phyloP scores from a whole-genome alignment of 2,329 filamentous ascomycete species.

The Aspergillus hortae region DNA sequence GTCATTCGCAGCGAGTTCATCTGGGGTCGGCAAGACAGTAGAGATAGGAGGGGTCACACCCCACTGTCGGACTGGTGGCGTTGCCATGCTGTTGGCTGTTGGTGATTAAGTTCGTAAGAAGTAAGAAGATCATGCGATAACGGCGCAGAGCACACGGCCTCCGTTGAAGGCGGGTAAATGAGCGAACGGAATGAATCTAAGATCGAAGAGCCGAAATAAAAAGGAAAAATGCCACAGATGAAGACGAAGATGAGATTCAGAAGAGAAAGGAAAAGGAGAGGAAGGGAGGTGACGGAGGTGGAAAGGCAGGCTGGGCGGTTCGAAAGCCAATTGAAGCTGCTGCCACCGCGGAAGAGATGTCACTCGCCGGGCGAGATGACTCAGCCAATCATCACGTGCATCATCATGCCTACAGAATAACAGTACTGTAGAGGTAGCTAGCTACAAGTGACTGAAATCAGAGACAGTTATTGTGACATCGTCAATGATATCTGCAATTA shows the following conservation, averaged over 20 bases:
- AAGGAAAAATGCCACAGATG: not conserved
- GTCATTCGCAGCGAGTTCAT: constrained; percentile 73
- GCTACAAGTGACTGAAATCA: too few species aligned
- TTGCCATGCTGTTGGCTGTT: constrained; percentile 30
- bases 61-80: constrained; percentile 47
- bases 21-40: constrained; percentile 67
- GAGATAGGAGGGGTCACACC: constrained; percentile 87
- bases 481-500: not conserved
- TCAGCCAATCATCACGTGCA: not conserved
- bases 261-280: constrained; percentile 1
- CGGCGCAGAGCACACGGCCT: constrained; percentile 7
- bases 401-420: not conserved
- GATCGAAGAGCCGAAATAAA: not conserved
- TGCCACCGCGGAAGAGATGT: not conserved
- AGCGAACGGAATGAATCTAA: not conserved
- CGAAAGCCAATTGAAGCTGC: constrained; percentile 1
- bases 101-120: constrained; percentile 4
- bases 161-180: constrained; percentile 3
- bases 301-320: constrained; percentile 7
- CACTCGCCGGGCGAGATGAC: not conserved
- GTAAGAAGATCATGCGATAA: constrained; percentile 10
- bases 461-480: not conserved
- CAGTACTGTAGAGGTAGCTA: too few species aligned
- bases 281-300: constrained; percentile 2
- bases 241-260: not conserved